Conservation (phyloP, 176 grass and related monocot genomes). For the Alopecurus myosuroides region DNA sequence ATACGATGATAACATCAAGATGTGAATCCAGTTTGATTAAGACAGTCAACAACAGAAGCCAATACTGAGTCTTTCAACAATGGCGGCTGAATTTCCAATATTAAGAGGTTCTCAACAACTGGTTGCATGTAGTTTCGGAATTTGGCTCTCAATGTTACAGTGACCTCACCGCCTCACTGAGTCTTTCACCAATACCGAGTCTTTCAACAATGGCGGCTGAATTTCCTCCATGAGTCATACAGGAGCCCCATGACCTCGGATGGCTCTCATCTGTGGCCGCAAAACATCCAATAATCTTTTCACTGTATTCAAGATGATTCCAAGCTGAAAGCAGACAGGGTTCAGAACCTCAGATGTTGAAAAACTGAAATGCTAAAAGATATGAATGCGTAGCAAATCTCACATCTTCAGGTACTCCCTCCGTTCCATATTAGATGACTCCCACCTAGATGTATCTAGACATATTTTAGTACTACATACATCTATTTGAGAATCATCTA, state of each 20-base stretch:
- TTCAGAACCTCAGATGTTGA: conserved; percentile 20
- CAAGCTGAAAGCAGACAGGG: conserved; percentile 52
- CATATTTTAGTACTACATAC: no score
- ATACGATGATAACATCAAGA: not conserved
- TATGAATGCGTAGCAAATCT: conserved; percentile 18
- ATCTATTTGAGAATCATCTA: no score
- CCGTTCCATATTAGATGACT: no score
- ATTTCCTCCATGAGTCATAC: conserved; percentile 66
- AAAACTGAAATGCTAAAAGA: not conserved
- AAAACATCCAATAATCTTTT: conserved; percentile 87
- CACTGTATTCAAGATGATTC: conserved; percentile 94
- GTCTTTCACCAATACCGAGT: no score
- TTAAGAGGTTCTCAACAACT: no score
- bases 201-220: conserved; percentile 58
- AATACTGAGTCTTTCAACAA: no score
- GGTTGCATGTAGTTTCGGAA: no score
- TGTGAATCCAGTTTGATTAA: not conserved
- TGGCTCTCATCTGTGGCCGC: conserved; percentile 75
- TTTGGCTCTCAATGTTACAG: no score
- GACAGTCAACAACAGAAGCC: not conserved
- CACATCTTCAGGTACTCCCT: conserved; percentile 90
- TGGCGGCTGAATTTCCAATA: no score
- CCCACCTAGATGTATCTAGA: no score
- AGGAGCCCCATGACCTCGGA: no score
- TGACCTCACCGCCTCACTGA: no score